phyloP scores from a whole-genome alignment of 1,284 basidiomycete species.

The Pseudozyma hubeiensis region DNA sequence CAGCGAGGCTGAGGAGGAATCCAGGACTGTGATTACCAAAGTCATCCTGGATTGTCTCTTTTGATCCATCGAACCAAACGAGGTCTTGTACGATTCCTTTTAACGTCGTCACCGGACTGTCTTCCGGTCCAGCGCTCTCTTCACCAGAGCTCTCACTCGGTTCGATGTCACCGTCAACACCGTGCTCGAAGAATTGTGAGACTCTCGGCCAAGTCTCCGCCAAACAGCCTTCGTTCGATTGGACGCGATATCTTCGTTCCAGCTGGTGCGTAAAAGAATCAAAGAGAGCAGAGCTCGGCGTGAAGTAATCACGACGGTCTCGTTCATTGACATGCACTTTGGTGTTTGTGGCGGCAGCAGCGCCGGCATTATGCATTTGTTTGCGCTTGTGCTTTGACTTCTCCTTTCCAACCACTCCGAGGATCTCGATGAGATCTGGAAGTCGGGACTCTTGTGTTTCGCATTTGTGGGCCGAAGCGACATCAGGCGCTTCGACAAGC shows the following conservation, averaged over 20 bases:
- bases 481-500: background rate
- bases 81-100: slow-evolving; percentile 28
- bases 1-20: slow-evolving; percentile 32
- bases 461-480: background rate
- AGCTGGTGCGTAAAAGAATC: slow-evolving; percentile 50
- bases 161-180: background rate
- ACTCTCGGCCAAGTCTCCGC: slow-evolving; percentile 17
- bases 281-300: slow-evolving; percentile 65
- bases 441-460: slow-evolving; percentile 3
- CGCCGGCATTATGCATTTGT: slow-evolving; percentile 37
- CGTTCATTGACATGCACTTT: slow-evolving; percentile 67
- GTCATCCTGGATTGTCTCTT: slow-evolving; percentile 29
- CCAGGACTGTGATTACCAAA: slow-evolving; percentile 33
- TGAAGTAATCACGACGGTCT: slow-evolving; percentile 68
- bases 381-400: slow-evolving; percentile 68
- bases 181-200: slow-evolving; percentile 11
- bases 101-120: slow-evolving; percentile 13
- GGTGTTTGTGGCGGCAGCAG: slow-evolving; percentile 3
- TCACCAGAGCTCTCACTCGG: background rate
- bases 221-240: slow-evolving; percentile 14
- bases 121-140: background rate
- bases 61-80: slow-evolving; percentile 35
- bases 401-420: slow-evolving; percentile 68
- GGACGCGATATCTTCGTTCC: slow-evolving; percentile 49
- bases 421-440: slow-evolving; percentile 66